Evolutionary conservation across 805 yeast species (phyloP), one percentile per base, ranked within the genome.

Genomic region (Kuraishia floccosa): DNA sequence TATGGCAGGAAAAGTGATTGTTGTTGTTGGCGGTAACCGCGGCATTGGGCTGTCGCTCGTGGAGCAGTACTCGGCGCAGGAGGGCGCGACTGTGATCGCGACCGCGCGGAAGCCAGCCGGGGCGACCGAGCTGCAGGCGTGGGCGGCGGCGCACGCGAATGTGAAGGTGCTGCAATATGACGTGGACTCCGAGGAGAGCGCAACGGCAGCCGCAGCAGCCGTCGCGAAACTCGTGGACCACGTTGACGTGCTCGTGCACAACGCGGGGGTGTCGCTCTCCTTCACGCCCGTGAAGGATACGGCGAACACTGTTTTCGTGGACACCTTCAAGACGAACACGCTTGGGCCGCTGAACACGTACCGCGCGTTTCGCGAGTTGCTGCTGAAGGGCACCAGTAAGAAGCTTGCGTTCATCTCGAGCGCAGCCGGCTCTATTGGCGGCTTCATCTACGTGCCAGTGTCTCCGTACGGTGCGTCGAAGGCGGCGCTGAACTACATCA

Each of bases 391-490:
- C 25, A 37, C 40, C 8, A 4, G 30, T 4, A 47, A 44, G 35
- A 39, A 50, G 30, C 27, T 55, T n/a, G 36, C 46, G 17, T 52
- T 50, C 33, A 34, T 51, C 11, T 44, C 60, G 7, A 40, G 50
- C 17, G 6, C 29, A 9, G 50, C 43, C 4, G 60, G 49, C 5
- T 43, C 51, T 16, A 36, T 47, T 13, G 36, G 38, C 3, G 39
- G 21, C 1, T 43, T 28, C 26, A n/a, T 36, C 6, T 45, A 46
- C 4, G 12, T 40, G 11, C 14, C 42, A 6, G 24, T 35, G 11
- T 37, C 47, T 12, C 52, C 55, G 12, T 59, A 59, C 34, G 63
- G 62, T 4, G 42, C 41, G 26, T 50, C 61, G 8, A 59, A 60
- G 39, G 58, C 62, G 9, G 63, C 59, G 1, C 37, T 58, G 35